phyloP scores from a whole-genome alignment of 441 rosid genomes.

The Biscutella laevigata region DNA sequence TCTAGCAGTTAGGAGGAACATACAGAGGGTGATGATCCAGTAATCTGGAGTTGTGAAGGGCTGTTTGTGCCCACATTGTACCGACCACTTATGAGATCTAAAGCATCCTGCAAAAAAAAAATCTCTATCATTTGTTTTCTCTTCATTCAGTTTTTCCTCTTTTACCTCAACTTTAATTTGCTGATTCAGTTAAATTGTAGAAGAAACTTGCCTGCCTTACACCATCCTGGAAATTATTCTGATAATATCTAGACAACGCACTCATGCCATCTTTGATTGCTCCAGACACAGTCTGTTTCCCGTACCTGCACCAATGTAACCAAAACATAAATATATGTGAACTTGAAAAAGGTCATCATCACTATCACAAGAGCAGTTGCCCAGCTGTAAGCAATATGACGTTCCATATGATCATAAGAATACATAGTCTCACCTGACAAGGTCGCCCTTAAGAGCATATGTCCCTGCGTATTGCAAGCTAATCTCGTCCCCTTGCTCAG shows the following conservation, averaged over 20 bases:
- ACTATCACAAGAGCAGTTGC: neutral
- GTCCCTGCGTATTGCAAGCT: conserved; percentile 96
- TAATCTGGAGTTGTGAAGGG: conserved; percentile 69
- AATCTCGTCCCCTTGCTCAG: conserved; percentile 95
- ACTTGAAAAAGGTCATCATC: neutral
- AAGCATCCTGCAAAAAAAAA: conserved; percentile 58
- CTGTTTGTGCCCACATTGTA: conserved; percentile 56
- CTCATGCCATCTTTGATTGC: conserved; percentile 81
- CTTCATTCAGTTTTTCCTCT: neutral
- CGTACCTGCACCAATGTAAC: conserved; percentile 78
- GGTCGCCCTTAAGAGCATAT: conserved; percentile 89
- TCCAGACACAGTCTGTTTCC: conserved; percentile 74
- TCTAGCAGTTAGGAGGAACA: conserved; percentile 19
- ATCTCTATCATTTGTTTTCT: neutral
- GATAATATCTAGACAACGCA: conserved; percentile 82
- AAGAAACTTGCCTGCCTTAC: conserved; percentile 71
- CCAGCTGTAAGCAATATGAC: neutral
- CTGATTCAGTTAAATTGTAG: neutral
- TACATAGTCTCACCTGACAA: conserved; percentile 53
- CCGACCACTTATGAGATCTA: conserved; percentile 88
- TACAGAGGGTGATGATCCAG: conserved; percentile 62
- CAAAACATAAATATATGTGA: too few relatives aligned
- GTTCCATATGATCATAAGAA: neutral
- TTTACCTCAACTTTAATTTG: neutral
- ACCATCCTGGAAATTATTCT: conserved; percentile 94